Percentiles rank a stretch among this genome's conserved stretches.
Evolutionary conservation across 73 alveolate genomes (phyloP).

Genomic region (Tetrahymena malaccensis): DNA sequence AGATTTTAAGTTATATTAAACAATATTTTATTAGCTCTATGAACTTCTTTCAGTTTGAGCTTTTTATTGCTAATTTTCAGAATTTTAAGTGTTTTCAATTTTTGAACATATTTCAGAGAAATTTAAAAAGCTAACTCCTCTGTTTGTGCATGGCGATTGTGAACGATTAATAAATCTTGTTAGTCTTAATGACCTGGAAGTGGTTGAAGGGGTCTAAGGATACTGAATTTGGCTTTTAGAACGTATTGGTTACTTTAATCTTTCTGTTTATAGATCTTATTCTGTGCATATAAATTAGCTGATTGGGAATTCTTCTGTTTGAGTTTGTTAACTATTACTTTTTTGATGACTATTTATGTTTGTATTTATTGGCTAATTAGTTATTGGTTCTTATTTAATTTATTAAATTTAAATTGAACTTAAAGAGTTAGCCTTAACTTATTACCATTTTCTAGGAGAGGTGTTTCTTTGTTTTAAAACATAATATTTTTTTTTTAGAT

Average conservation of each 20-base stretch:
- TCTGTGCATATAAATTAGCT: not conserved
- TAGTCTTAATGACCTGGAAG: not conserved
- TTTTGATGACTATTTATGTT: not conserved
- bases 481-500: not conserved
- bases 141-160: not conserved
- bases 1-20: not conserved
- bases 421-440: not conserved
- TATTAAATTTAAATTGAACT: not conserved
- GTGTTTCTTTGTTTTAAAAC: not conserved
- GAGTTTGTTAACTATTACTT: not conserved
- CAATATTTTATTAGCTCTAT: not conserved
- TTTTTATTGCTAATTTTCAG: not conserved
- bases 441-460: not conserved
- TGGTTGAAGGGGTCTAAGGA: not conserved
- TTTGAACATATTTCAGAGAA: not conserved
- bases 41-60: not conserved
- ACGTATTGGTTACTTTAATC: not conserved
- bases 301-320: not conserved
- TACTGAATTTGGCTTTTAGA: not conserved
- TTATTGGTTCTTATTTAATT: not conserved
- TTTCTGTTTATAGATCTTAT: not conserved
- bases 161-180: not conserved
- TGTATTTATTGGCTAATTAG: not conserved
- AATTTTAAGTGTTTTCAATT: not conserved
- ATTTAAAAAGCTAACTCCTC: not conserved